These are phyloP conservation scores for Penicillium egyptiacum DNA, from an alignment of 495 filamentous ascomycete species.

Conservation along the genomic window DNA sequence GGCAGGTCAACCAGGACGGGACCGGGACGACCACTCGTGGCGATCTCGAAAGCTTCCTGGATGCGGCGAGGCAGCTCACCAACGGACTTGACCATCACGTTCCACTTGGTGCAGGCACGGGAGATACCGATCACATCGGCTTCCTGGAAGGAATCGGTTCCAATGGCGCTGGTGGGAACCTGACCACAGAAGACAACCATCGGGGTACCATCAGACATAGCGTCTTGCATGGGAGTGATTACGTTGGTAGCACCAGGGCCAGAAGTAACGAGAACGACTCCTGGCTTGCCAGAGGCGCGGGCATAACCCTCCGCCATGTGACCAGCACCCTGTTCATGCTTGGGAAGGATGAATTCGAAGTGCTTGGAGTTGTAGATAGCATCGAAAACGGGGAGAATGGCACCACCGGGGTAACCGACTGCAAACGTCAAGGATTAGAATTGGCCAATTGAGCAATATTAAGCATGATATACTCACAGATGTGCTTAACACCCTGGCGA, in stretches of 20 bases:
- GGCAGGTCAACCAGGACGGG: conserved; percentile 63
- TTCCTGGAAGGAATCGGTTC: conserved; percentile 64
- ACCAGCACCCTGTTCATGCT: conserved; percentile 64
- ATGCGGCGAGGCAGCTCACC: conserved; percentile 59
- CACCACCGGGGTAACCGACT: conserved; percentile 45
- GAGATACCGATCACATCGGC: conserved; percentile 63
- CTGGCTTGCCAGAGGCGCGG: conserved; percentile 59
- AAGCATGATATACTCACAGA: conserved; percentile 62
- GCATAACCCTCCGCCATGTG: conserved; percentile 69
- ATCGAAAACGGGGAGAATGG: conserved; percentile 57
- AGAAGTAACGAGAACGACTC: conserved; percentile 65
- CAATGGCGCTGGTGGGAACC: conserved; percentile 56
- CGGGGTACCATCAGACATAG: conserved; percentile 61
- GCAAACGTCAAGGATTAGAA: conserved; percentile 7
- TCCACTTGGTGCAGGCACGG: conserved; percentile 65
- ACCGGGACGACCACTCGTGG: conserved; percentile 59
- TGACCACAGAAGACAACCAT: conserved; percentile 65
- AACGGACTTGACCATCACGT: conserved; percentile 61
- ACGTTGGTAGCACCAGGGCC: conserved; percentile 64
- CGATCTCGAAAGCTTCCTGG: conserved; percentile 64
- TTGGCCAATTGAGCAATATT: conserved; percentile 2
- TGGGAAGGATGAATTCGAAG: conserved; percentile 63
- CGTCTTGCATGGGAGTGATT: conserved; percentile 63
- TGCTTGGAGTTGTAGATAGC: conserved; percentile 63
- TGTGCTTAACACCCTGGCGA: conserved; percentile 83